Percentiles rank a stretch among this genome's conserved stretches.
Conservation (phyloP, 768 basidiomycete genomes). For the Zangia roseola region DNA sequence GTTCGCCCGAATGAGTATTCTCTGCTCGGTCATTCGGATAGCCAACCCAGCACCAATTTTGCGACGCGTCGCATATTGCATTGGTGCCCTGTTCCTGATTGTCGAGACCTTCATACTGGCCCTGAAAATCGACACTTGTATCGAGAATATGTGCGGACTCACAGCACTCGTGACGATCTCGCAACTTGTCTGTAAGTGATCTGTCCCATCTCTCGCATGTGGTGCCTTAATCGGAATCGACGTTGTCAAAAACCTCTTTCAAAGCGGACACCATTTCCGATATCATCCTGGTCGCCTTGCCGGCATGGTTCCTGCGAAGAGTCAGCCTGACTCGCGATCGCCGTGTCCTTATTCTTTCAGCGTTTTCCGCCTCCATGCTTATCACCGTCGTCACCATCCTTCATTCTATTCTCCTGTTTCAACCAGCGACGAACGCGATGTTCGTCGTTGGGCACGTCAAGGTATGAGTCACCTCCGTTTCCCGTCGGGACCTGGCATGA, state of each 20-base stretch:
- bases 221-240: too few relatives aligned
- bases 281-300: constrained; percentile 13
- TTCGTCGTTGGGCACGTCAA: constrained; percentile 23
- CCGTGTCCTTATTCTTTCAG: constrained; percentile 21
- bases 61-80: constrained; percentile 14
- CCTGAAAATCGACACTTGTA: constrained; percentile 20
- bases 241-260: background rate
- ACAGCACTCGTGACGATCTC: constrained; percentile 11
- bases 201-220: background rate
- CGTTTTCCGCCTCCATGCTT: constrained; percentile 23
- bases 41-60: constrained; percentile 9
- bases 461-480: constrained; percentile 5
- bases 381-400: constrained; percentile 21
- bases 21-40: constrained; percentile 26
- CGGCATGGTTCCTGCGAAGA: constrained; percentile 16
- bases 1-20: constrained; percentile 28
- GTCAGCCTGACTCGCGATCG: constrained; percentile 12
- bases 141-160: background rate
- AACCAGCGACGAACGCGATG: background rate
- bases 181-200: constrained; percentile 26
- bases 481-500: too few relatives aligned
- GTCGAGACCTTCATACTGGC: constrained; percentile 14
- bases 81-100: constrained; percentile 14
- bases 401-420: constrained; percentile 23
- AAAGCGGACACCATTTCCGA: constrained; percentile 26